Evolutionary conservation across 1,284 basidiomycete genomes (phyloP).

Genomic region (Stygiomarasmius scandens): DNA sequence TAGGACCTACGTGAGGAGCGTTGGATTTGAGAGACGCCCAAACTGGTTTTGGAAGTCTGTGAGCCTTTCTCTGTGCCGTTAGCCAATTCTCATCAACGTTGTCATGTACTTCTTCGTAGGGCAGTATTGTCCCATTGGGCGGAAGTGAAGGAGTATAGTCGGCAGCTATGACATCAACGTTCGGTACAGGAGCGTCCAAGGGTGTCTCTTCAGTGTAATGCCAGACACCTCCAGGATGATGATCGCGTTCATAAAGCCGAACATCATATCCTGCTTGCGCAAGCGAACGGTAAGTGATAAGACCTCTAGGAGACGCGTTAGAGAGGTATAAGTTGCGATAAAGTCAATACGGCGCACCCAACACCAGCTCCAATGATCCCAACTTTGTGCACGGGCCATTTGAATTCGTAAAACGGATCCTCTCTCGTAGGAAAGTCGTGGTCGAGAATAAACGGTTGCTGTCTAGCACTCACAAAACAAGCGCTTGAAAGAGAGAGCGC

Average conservation of each 20-base stretch:
- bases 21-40: slow-evolving; percentile 46
- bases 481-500: not conserved
- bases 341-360: slow-evolving; percentile 27
- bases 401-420: slow-evolving; percentile 29
- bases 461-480: not conserved
- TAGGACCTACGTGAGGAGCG: slow-evolving; percentile 31
- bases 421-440: not conserved
- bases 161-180: slow-evolving; percentile 37
- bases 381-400: slow-evolving; percentile 38
- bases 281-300: slow-evolving; percentile 40
- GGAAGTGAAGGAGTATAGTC: slow-evolving; percentile 44
- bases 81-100: slow-evolving; percentile 24
- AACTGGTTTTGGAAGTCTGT: slow-evolving; percentile 44
- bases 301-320: slow-evolving; percentile 26
- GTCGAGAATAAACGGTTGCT: not conserved
- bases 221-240: slow-evolving; percentile 48
- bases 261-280: slow-evolving; percentile 39
- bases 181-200: slow-evolving; percentile 41
- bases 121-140: slow-evolving; percentile 30
- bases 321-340: not conserved
- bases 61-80: slow-evolving; percentile 22
- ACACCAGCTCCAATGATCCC: slow-evolving; percentile 43
- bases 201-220: slow-evolving; percentile 42
- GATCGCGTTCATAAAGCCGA: slow-evolving; percentile 47
- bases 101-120: slow-evolving; percentile 35